These are phyloP conservation scores for Epichloe bromicola DNA, from an alignment of 2,329 filamentous ascomycete species.

Conservation along the genomic window DNA sequence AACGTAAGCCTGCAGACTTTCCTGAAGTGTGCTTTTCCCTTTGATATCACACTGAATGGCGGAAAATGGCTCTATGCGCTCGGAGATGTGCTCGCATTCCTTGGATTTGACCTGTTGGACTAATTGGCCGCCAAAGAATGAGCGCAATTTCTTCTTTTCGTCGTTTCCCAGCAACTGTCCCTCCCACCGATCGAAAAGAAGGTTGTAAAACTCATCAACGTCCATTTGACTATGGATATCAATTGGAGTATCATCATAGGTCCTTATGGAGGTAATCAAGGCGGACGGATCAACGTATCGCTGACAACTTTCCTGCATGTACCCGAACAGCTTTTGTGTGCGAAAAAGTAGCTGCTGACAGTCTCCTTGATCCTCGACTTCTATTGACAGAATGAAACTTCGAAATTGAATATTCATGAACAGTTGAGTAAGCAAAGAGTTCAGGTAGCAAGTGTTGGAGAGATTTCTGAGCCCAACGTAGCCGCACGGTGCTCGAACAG, in stretches of 20 bases:
- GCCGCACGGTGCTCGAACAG: slow-evolving; percentile 62
- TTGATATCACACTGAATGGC: slow-evolving; percentile 95
- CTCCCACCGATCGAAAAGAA: slow-evolving; percentile 86
- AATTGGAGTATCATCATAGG: slow-evolving; percentile 69
- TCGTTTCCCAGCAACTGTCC: slow-evolving; percentile 55
- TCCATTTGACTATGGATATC: slow-evolving; percentile 92
- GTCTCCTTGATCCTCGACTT: slow-evolving; percentile 38
- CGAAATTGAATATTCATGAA: slow-evolving; percentile 93
- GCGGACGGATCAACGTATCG: slow-evolving; percentile 60
- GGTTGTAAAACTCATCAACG: slow-evolving; percentile 93
- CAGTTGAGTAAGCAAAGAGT: slow-evolving; percentile 84
- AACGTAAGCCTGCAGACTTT: slow-evolving; percentile 89
- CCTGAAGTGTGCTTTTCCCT: slow-evolving; percentile 69
- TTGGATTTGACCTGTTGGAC: slow-evolving; percentile 94
- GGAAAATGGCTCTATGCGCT: slow-evolving; percentile 79
- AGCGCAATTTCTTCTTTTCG: slow-evolving; percentile 61
- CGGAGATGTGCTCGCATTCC: slow-evolving; percentile 87
- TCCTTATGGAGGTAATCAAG: slow-evolving; percentile 65
- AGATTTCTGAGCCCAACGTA: slow-evolving; percentile 87
- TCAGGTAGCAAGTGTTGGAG: slow-evolving; percentile 94
- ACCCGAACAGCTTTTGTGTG: slow-evolving; percentile 70
- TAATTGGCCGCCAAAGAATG: slow-evolving; percentile 82
- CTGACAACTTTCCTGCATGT: slow-evolving; percentile 71
- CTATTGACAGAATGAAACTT: slow-evolving; percentile 62
- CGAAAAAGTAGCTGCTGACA: slow-evolving; percentile 59